A percentile compares a stretch with the other conserved stretches of the same genome.
Evolutionary conservation across 139 green algal species (phyloP).

Genomic region (Desmodesmus armatus): DNA sequence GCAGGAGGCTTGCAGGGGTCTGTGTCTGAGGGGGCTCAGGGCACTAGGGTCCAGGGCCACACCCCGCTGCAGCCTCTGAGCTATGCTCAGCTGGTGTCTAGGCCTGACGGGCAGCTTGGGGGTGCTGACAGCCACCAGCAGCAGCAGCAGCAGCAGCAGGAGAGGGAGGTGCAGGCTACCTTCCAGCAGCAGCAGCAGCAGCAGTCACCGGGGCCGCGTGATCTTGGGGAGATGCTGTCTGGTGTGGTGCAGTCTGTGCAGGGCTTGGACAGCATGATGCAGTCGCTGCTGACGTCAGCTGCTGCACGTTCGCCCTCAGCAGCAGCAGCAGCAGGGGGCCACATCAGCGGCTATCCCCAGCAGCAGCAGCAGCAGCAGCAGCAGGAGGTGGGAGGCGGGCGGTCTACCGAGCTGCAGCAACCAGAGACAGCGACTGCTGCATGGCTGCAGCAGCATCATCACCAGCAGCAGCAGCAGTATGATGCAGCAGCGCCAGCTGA

Average conservation of each 20-base stretch:
- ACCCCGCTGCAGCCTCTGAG: too few species aligned
- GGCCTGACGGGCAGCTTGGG: too few species aligned
- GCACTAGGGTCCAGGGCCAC: too few species aligned
- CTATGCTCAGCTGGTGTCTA: too few species aligned
- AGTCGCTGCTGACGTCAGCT: not conserved
- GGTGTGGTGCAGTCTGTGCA: conserved; percentile 10
- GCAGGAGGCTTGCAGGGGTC: too few species aligned
- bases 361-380: not conserved
- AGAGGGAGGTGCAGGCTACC: too few species aligned
- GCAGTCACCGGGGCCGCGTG: not conserved
- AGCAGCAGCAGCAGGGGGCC: not conserved
- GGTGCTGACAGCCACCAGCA: too few species aligned
- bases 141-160: too few species aligned
- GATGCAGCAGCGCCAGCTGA: not conserved
- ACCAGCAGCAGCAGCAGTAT: not conserved
- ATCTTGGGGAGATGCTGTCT: not conserved
- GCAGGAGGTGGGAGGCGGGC: not conserved
- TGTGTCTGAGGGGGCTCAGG: too few species aligned
- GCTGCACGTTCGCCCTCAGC: not conserved
- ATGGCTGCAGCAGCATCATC: not conserved
- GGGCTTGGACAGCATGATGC: conserved; percentile 17
- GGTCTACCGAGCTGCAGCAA: not conserved
- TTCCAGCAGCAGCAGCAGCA: too few species aligned
- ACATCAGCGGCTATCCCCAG: not conserved
- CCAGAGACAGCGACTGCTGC: not conserved